Conservation (phyloP, 2,329 filamentous ascomycete genomes). For the Chrysoporthe cubensis region DNA sequence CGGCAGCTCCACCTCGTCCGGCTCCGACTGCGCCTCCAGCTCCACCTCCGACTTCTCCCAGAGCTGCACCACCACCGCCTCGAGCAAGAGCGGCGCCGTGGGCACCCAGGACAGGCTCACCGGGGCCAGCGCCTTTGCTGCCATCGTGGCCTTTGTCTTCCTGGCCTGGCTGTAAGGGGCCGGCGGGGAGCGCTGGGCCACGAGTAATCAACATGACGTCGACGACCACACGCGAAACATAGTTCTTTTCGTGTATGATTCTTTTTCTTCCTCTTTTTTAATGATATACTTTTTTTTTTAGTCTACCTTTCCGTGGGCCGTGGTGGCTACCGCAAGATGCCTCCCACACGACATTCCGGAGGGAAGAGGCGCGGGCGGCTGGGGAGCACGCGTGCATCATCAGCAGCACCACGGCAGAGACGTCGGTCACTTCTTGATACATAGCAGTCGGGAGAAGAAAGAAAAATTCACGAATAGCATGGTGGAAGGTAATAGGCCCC, state of each 20-base stretch:
- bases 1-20: constrained; percentile 22
- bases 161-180: constrained; percentile 38
- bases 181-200: not conserved
- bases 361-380: not conserved
- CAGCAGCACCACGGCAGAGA: not conserved
- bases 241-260: constrained; percentile 10
- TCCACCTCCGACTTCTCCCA: constrained; percentile 36
- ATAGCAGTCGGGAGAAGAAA: not conserved
- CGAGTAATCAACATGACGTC: constrained; percentile 12
- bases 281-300: constrained; percentile 16
- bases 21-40: constrained; percentile 36
- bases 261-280: not conserved
- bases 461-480: not conserved
- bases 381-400: not conserved
- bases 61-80: constrained; percentile 39
- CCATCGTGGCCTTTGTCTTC: constrained; percentile 40
- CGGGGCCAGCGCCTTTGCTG: constrained; percentile 43
- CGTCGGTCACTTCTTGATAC: not conserved
- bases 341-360: not conserved
- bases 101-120: constrained; percentile 35
- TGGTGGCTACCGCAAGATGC: not conserved
- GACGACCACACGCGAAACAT: constrained; percentile 17
- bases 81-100: constrained; percentile 38
- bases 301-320: not conserved
- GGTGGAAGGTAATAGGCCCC: not conserved